Evolutionary conservation across 345 rosid species (phyloP).

Genomic region (Adansonia digitata): DNA sequence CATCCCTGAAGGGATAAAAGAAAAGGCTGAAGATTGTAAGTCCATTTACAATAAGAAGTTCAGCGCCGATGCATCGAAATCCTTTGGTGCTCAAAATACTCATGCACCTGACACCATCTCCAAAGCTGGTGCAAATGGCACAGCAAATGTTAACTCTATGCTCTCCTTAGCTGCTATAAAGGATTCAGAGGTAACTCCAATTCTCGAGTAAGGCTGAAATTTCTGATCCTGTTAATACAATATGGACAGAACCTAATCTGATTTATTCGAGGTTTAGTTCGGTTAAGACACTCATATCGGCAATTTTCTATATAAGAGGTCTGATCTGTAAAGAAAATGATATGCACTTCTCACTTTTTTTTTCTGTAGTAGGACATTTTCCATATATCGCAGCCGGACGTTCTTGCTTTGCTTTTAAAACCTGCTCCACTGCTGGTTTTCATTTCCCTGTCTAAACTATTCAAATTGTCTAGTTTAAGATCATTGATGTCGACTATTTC

Average conservation of each 20-base stretch:
- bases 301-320: neutral
- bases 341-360: neutral
- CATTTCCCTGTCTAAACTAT: neutral
- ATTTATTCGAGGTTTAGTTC: neutral
- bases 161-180: constrained; percentile 41
- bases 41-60: neutral
- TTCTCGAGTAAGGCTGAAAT: neutral
- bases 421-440: neutral
- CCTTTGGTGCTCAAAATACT: constrained; percentile 24
- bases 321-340: neutral
- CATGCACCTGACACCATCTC: constrained; percentile 30
- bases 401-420: neutral
- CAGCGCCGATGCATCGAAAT: constrained; percentile 27
- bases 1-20: no score
- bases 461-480: neutral
- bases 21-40: neutral
- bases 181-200: constrained; percentile 51
- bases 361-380: neutral
- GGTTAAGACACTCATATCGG: neutral
- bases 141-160: constrained; percentile 27
- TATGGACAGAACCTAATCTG: neutral
- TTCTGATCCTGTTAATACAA: neutral
- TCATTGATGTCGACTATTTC: neutral
- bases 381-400: neutral
- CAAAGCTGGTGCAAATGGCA: constrained; percentile 24